A percentile compares a stretch with the other conserved stretches of the same genome.
phyloP scores from a whole-genome alignment of 83 land plant genomes.

The Thuja plicata region DNA sequence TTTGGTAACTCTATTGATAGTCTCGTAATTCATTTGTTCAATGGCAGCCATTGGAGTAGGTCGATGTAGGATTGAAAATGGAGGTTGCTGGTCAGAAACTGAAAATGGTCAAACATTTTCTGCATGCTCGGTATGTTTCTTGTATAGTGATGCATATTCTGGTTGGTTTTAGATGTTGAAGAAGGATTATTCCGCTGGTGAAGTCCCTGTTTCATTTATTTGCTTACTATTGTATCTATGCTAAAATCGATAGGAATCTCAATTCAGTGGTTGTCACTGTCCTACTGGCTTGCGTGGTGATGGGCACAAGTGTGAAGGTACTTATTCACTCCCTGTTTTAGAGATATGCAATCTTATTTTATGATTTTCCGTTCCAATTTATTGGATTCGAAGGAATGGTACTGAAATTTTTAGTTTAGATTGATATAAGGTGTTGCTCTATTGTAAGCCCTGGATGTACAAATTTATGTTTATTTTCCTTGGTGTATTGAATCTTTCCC shows the following conservation, averaged over 20 bases:
- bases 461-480: background rate
- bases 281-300: slow-evolving; percentile 63
- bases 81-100: slow-evolving; percentile 62
- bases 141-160: background rate
- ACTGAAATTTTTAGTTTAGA: background rate
- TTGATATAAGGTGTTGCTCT: slow-evolving; percentile 15
- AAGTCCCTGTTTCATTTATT: background rate
- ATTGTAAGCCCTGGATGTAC: background rate
- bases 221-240: background rate
- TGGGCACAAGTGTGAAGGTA: slow-evolving; percentile 60
- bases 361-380: background rate
- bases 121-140: slow-evolving; percentile 44
- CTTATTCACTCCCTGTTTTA: background rate
- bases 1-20: no score
- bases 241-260: slow-evolving; percentile 19
- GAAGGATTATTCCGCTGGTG: background rate
- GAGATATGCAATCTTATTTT: background rate
- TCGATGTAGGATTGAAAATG: slow-evolving; percentile 43
- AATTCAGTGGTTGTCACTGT: slow-evolving; percentile 50
- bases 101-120: slow-evolving; percentile 33
- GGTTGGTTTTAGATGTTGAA: background rate
- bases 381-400: background rate
- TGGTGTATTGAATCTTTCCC: background rate
- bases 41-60: slow-evolving; percentile 39
- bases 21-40: slow-evolving; percentile 2